A percentile compares a stretch with the other conserved stretches of the same genome.
Conservation (phyloP, 371 early-diverging fungal genomes). For the Umbelopsis sp. region DNA sequence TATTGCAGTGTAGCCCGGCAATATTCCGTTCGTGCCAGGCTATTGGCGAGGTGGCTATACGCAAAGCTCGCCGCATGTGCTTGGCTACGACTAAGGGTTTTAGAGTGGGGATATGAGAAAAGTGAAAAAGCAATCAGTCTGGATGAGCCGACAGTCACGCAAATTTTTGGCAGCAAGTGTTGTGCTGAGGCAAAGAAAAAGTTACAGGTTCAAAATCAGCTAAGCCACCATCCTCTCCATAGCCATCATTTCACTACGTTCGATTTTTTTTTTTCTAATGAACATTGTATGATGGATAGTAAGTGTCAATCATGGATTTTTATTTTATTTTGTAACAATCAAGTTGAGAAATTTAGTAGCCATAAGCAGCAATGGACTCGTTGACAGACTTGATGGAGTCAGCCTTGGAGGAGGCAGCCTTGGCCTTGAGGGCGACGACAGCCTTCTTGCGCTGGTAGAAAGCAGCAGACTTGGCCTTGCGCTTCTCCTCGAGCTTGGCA, state of each 20-base stretch:
- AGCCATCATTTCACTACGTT: too few relatives aligned
- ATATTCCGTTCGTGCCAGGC: slow-evolving; percentile 12
- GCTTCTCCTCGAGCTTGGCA: slow-evolving; percentile 93
- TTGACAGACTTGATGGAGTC: slow-evolving; percentile 48
- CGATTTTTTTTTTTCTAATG: background rate
- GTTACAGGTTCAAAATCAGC: background rate
- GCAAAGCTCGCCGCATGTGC: slow-evolving; percentile 19
- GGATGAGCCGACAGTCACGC: too few relatives aligned
- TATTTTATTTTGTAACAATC: slow-evolving; percentile 16
- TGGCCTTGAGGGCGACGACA: slow-evolving; percentile 41
- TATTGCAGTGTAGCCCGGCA: slow-evolving; percentile 8
- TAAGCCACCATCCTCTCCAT: slow-evolving; percentile 4
- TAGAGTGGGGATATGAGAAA: too few relatives aligned
- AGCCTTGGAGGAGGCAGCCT: slow-evolving; percentile 47
- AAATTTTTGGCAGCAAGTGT: too few relatives aligned
- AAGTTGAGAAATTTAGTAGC: slow-evolving; percentile 31
- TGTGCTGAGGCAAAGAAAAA: too few relatives aligned
- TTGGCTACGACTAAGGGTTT: slow-evolving; percentile 8
- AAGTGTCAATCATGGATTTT: background rate
- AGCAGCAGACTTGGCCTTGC: slow-evolving; percentile 90
- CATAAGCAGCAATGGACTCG: slow-evolving; percentile 40
- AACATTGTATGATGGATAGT: background rate
- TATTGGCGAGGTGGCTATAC: slow-evolving; percentile 13
- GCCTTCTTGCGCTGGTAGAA: slow-evolving; percentile 87
- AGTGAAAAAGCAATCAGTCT: too few relatives aligned